phyloP scores from a whole-genome alignment of 768 basidiomycete species.

The Lactarius pseudohatsudake region DNA sequence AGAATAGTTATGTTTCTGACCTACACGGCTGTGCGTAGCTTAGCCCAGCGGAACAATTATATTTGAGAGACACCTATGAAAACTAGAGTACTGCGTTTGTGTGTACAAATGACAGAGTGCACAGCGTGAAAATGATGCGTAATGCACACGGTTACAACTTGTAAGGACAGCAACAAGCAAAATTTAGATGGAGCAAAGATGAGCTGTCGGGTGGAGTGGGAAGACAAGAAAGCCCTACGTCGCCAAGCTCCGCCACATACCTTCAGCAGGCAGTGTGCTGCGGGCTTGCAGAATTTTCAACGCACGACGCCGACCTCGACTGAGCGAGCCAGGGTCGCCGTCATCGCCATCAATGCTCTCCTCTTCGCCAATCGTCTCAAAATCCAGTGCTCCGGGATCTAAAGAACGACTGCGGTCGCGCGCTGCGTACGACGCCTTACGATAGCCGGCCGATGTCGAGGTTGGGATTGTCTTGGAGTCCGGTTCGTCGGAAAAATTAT shows the following conservation, averaged over 20 bases:
- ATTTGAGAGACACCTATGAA: constrained; percentile 18
- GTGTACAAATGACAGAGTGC: constrained; percentile 16
- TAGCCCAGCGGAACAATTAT: constrained; percentile 19
- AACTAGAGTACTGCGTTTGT: constrained; percentile 21
- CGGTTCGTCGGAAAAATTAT: not conserved
- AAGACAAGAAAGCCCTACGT: constrained; percentile 29
- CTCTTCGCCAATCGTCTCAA: constrained; percentile 49
- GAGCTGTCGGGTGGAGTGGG: constrained; percentile 9
- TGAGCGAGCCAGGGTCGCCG: constrained; percentile 37
- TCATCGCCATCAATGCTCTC: constrained; percentile 38
- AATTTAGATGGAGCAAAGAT: constrained; percentile 37
- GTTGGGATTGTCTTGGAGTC: constrained; percentile 33
- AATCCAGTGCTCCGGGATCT: constrained; percentile 71
- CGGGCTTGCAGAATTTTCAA: constrained; percentile 69
- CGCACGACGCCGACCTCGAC: constrained; percentile 58
- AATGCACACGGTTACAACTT: constrained; percentile 17
- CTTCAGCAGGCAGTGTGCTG: constrained; percentile 62
- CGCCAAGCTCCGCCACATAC: constrained; percentile 84
- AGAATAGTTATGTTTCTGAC: not conserved
- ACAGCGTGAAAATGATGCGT: not conserved
- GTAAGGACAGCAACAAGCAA: constrained; percentile 30
- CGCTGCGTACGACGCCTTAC: constrained; percentile 64
- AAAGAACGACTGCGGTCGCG: constrained; percentile 62
- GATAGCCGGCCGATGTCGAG: constrained; percentile 32
- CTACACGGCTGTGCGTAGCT: constrained; percentile 13